Evolutionary conservation across 805 yeast species (phyloP).

Genomic region (Saccharomyces mikatae): DNA sequence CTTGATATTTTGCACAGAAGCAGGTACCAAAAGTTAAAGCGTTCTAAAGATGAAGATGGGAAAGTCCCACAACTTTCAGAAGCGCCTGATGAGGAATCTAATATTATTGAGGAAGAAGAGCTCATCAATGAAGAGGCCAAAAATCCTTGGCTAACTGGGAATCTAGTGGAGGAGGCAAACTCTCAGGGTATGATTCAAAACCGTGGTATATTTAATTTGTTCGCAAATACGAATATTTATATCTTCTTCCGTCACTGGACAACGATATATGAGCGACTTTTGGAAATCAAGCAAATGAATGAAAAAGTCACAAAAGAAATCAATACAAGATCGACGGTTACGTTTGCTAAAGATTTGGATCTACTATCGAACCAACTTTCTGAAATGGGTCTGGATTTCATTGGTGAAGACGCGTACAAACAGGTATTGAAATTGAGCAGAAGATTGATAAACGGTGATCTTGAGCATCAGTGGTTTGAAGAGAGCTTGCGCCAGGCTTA

Average conservation of each 20-base stretch:
- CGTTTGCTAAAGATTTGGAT: constrained; percentile 82
- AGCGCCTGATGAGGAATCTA: constrained; percentile 21
- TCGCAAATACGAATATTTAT: constrained; percentile 82
- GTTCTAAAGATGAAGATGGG: constrained; percentile 17
- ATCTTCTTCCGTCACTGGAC: constrained; percentile 82
- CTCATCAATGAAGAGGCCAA: constrained; percentile 24
- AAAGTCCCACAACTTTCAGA: constrained; percentile 13
- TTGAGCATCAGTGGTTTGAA: constrained; percentile 92
- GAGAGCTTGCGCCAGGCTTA: constrained; percentile 92
- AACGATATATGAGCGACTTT: constrained; percentile 70
- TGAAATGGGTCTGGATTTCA: constrained; percentile 70
- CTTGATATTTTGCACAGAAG: constrained; percentile 23
- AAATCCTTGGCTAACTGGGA: constrained; percentile 31
- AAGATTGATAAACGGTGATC: constrained; percentile 74
- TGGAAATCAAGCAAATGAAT: constrained; percentile 67
- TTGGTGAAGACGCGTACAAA: constrained; percentile 60
- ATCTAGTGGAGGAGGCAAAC: constrained; percentile 26
- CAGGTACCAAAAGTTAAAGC: constrained; percentile 35
- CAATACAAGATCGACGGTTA: constrained; percentile 49
- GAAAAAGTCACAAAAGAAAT: constrained; percentile 67
- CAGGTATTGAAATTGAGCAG: constrained; percentile 73
- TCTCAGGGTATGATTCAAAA: constrained; percentile 25
- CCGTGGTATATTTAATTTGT: constrained; percentile 62
- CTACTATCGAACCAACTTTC: constrained; percentile 71
- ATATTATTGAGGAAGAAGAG: constrained; percentile 28